Evolutionary conservation across 208 protist species (phyloP), one percentile per base, ranked within the genome.

Genomic region (Crithidia sp.): DNA sequence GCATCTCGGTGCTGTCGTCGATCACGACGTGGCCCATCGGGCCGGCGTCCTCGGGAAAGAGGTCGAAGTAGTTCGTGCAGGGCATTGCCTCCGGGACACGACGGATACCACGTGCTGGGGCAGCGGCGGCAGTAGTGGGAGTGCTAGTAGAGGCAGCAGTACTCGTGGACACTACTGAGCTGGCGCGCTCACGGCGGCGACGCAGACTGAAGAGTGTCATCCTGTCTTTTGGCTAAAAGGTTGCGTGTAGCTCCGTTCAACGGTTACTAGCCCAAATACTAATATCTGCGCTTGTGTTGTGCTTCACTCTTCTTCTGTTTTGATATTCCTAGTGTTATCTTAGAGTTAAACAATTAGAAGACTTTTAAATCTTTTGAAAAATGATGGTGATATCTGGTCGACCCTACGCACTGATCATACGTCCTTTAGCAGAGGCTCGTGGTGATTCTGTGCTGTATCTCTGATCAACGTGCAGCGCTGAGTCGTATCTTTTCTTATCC

Each of bases 11-110:
- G 13, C 43, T 52, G 59, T 64, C 59, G 17, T 49, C n/a, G 43
- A 64, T 64, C 59, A 64, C 59, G 6, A 64, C 59, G 59, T 64
- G 59, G 4, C 59, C 59, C 41, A 64, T 49, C 59, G 59, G 59
- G 7, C 59, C 59, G 43, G 59, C 59, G 17, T 64, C 59, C 17
- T 64, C 59, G 5, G 59, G 59, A 4, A 64, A 64, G 59, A 64
- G 3, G 4, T 66, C 61, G 45, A 55, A 66, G 45, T 66, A 66
- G 61, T 66, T 66, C 44, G 52, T 17, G 61, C 61, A 66, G 4
- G 61, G 61, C 8, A 66, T 66, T 16, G 61, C 43, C 40, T 49
- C 43, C 3, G 60, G 60, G 17, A 40, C 36, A 14, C 55, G 45
- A 49, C 9, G 45, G 12, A 49, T 0, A 2, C 9, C 7, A 49